Conservation (phyloP, 1,139 yeast genomes). For the Saccharomycopsis crataegensis region DNA sequence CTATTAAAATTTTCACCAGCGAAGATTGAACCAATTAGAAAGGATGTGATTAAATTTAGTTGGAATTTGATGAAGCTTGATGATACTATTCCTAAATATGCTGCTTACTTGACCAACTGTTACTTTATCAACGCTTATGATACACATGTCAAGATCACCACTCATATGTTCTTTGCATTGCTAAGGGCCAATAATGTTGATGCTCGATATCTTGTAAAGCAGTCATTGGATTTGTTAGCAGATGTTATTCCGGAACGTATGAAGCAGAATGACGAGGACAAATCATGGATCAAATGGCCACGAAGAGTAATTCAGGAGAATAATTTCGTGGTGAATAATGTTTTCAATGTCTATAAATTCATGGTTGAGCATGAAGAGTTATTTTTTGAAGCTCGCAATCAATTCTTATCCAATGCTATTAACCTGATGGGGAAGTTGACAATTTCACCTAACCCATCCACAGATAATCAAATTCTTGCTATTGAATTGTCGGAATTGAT, state of each 20-base stretch:
- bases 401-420: slow-evolving; percentile 80
- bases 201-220: slow-evolving; percentile 74
- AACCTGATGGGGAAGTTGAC: slow-evolving; percentile 95
- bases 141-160: slow-evolving; percentile 83
- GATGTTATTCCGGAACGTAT: slow-evolving; percentile 78
- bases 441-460: slow-evolving; percentile 67
- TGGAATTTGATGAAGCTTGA: slow-evolving; percentile 93
- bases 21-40: slow-evolving; percentile 36
- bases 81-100: slow-evolving; percentile 84
- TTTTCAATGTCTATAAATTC: slow-evolving; percentile 82
- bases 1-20: slow-evolving; percentile 65
- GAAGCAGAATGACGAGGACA: slow-evolving; percentile 46
- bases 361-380: slow-evolving; percentile 80
- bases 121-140: slow-evolving; percentile 84
- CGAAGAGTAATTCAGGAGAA: slow-evolving; percentile 88
- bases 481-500: slow-evolving; percentile 85
- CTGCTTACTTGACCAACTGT: slow-evolving; percentile 85
- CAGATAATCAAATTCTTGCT: slow-evolving; percentile 78
- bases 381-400: slow-evolving; percentile 81
- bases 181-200: slow-evolving; percentile 82
- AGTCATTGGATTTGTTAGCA: slow-evolving; percentile 81
- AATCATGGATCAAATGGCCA: slow-evolving; percentile 96
- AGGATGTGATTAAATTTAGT: slow-evolving; percentile 85
- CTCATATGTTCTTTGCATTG: slow-evolving; percentile 87
- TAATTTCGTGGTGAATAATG: slow-evolving; percentile 76